These are phyloP conservation scores for Lolium perenne DNA, from an alignment of 176 grass and related monocot genomes.

Conservation along the genomic window DNA sequence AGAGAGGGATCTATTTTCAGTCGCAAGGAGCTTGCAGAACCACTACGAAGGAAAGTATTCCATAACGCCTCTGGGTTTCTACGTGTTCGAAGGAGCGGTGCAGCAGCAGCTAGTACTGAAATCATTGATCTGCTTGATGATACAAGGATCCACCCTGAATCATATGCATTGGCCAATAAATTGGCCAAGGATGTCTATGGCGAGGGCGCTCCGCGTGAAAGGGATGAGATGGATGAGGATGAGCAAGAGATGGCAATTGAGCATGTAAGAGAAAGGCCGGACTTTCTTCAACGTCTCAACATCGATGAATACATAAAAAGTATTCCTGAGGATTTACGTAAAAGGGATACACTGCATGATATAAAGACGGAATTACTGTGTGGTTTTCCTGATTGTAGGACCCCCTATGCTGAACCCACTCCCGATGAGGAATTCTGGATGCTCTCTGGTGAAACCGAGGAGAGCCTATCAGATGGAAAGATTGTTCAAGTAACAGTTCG, in stretches of 20 bases:
- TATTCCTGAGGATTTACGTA: conserved; percentile 54
- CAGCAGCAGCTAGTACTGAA: conserved; percentile 68
- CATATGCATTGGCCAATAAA: conserved; percentile 82
- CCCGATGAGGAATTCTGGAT: conserved; percentile 89
- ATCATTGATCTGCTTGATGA: conserved; percentile 95
- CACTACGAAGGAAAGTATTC: conserved; percentile 89
- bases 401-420: conserved; percentile 63
- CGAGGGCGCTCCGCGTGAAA: conserved; percentile 53
- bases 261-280: conserved; percentile 58
- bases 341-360: conserved; percentile 62
- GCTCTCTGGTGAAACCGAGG: conserved; percentile 95
- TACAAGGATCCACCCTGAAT: conserved; percentile 98
- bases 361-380: conserved; percentile 63
- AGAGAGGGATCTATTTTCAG: conserved; percentile 83
- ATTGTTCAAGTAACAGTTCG: conserved; percentile 93
- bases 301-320: conserved; percentile 81
- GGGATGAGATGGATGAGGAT: conserved; percentile 79
- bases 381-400: conserved; percentile 80
- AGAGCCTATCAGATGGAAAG: conserved; percentile 89
- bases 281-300: conserved; percentile 40
- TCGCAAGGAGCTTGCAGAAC: conserved; percentile 77
- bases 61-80: conserved; percentile 91
- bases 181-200: conserved; percentile 85
- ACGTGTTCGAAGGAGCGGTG: conserved; percentile 77
- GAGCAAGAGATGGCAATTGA: conserved; percentile 90